These are phyloP conservation scores for Datura wrightii DNA, from an alignment of 257 asterid species.

Conservation along the genomic window DNA sequence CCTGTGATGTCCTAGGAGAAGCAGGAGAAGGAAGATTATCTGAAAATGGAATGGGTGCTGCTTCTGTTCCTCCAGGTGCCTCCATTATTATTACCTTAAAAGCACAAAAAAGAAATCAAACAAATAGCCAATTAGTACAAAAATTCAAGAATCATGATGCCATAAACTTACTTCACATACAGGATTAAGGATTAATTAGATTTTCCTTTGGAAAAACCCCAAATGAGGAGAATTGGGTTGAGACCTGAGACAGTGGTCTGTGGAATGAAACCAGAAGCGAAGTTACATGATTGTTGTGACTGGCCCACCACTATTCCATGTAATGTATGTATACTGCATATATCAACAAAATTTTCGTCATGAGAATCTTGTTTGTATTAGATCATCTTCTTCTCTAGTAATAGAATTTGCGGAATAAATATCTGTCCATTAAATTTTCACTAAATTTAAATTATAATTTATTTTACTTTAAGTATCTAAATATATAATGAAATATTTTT, in stretches of 20 bases:
- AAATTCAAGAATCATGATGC: background rate
- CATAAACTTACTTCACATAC: background rate
- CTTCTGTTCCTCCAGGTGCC: constrained; percentile 27
- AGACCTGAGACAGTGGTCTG: background rate
- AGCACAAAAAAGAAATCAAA: background rate
- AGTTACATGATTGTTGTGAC: background rate
- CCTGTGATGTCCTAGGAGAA: constrained; percentile 28
- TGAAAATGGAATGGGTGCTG: constrained; percentile 32
- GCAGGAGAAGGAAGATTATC: constrained; percentile 22
- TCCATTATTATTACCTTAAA: constrained; percentile 35
- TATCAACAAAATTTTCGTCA: background rate
- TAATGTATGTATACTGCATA: background rate
- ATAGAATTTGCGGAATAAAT: too few species aligned
- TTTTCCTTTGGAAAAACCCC: background rate
- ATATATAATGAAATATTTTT: too few species aligned
- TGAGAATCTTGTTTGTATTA: too few species aligned
- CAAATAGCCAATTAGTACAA: background rate
- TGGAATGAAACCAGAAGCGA: background rate
- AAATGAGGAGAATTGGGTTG: background rate
- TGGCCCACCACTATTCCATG: background rate
- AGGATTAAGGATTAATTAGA: background rate
- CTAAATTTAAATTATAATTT: too few species aligned
- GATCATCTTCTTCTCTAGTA: too few species aligned
- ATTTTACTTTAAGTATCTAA: too few species aligned
- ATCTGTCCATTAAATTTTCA: background rate